Evolutionary conservation across 2,329 filamentous ascomycete species (phyloP), one percentile per base, ranked within the genome.

Genomic region (Penicillium sp.): DNA sequence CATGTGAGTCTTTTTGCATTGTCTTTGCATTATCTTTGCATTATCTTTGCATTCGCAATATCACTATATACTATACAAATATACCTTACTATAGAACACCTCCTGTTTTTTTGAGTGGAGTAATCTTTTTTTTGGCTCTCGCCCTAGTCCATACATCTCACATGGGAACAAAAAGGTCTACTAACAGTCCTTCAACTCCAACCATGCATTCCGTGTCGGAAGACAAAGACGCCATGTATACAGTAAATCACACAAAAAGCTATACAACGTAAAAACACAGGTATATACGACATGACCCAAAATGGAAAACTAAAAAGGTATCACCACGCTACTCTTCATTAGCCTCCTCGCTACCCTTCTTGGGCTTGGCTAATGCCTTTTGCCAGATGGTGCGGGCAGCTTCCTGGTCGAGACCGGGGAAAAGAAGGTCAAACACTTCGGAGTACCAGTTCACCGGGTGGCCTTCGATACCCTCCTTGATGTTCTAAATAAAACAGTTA

Each of bases 401-500:
- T 41, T 88, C 82, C 60, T 79, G 81, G 76, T 97, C 90, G 19
- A 97, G 76, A 62, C 89, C 81, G 38, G 90, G 87, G 80, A 99
- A 99, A 65, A 97, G 87, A 60, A 96, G 82, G 61, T 93, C 84
- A 73, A 97, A 97, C 50, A 99, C 91, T 65, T 99, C 92, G 7
- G 84, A 84, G 79, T 97, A 99, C 94, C 94, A 99, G 70, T 84
- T 87, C 19, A 93, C 93, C 0, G 94, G 89, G 65, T 88, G 90
- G 69, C 95, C 94, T 76, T 96, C 88, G 61, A 99, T 90, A 65
- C 92, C 92, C 70, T 96, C 85, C 79, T 97, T 99, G 81, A 99
- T 99, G 72, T 97, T 97, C 94, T 99, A 73, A 55, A 46, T 7
- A 16, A 40, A 44, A 25, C 36, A 23, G 60, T 40, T 19, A 53